phyloP scores from a whole-genome alignment of 352 stramenopile species.

The Globisporangium spinosum region DNA sequence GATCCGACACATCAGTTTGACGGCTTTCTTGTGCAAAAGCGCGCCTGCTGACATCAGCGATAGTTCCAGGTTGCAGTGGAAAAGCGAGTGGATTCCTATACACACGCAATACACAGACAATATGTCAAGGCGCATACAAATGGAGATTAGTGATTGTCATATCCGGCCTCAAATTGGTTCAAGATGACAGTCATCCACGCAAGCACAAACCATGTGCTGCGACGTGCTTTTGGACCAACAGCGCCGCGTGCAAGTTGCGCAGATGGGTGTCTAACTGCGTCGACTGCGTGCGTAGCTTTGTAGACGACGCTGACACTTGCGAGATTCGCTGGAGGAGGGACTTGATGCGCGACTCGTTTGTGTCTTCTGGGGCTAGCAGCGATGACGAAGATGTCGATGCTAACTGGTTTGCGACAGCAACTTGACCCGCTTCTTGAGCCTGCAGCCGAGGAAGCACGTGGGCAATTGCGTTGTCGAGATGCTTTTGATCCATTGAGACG shows the following conservation, averaged over 20 bases:
- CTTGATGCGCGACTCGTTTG: constrained; percentile 29
- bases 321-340: constrained; percentile 37
- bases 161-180: background rate
- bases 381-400: background rate
- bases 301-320: constrained; percentile 31
- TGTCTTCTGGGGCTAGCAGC: background rate
- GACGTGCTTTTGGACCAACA: constrained; percentile 34
- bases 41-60: background rate
- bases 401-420: background rate
- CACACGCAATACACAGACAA: background rate
- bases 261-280: constrained; percentile 37
- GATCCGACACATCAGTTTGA: constrained; percentile 18
- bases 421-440: constrained; percentile 2
- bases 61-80: constrained; percentile 14
- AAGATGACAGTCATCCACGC: background rate
- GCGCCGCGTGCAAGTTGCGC: constrained; percentile 35
- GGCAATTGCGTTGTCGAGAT: constrained; percentile 20
- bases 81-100: constrained; percentile 15
- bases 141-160: background rate
- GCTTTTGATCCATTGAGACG: constrained; percentile 20
- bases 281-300: constrained; percentile 27
- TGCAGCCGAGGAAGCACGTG: constrained; percentile 15
- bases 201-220: constrained; percentile 12
- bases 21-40: constrained; percentile 11
- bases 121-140: background rate